Percentiles rank a stretch among this genome's conserved stretches.
Evolutionary conservation across 2,329 filamentous ascomycete species (phyloP).

Genomic region (Xenoacremonium recifei): DNA sequence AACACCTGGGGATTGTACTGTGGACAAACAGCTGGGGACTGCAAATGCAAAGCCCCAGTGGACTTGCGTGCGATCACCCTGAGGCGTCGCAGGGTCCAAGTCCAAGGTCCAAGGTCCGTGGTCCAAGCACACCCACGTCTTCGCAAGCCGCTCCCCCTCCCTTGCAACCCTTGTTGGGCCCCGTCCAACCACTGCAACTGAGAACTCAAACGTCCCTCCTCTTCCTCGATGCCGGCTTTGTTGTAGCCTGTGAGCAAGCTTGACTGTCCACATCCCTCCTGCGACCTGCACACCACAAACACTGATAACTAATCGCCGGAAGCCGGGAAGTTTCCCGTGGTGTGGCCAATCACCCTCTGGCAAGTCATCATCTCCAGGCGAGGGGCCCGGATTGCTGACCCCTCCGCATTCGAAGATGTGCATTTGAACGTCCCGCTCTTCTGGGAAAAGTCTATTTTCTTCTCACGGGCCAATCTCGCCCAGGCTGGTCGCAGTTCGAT

Average conservation of each 20-base stretch:
- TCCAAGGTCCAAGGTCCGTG: not conserved
- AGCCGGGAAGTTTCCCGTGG: not conserved
- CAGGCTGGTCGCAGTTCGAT: constrained; percentile 10
- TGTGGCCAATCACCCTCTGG: not conserved
- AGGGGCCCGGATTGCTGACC: not conserved
- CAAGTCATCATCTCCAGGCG: not conserved
- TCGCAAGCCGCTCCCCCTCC: not conserved
- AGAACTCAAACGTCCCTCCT: not conserved
- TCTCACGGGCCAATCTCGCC: constrained; percentile 16
- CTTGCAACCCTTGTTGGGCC: not conserved
- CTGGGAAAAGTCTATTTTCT: constrained; percentile 25
- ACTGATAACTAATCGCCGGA: not conserved
- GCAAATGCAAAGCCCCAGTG: too few species aligned
- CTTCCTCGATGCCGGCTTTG: not conserved
- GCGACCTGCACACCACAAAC: not conserved
- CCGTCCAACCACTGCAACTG: not conserved
- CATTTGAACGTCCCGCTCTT: constrained; percentile 7
- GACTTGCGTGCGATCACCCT: too few species aligned
- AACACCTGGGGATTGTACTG: not conserved
- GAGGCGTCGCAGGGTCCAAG: too few species aligned
- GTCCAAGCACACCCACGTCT: not conserved
- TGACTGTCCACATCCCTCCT: too few species aligned
- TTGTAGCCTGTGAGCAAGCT: too few species aligned
- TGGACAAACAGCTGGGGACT: too few species aligned
- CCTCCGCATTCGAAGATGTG: not conserved